Evolutionary conservation across 768 basidiomycete species (phyloP).

Genomic region (Rhizopogon rudus): DNA sequence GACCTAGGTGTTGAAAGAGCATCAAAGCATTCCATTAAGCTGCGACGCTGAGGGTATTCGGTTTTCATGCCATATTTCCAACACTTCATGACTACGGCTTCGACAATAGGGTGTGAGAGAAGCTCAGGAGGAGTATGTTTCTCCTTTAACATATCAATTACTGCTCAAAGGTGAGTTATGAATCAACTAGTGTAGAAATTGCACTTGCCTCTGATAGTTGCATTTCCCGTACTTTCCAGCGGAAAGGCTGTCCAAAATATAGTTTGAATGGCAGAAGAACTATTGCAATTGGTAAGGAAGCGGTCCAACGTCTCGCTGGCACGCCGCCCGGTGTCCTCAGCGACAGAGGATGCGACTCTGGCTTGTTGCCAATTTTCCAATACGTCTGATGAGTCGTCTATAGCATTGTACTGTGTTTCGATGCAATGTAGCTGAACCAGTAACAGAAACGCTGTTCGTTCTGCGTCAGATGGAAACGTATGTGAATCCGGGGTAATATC

Average conservation of each 20-base stretch:
- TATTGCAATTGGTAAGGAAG: conserved; percentile 38
- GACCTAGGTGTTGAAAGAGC: conserved; percentile 44
- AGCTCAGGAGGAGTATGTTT: conserved; percentile 32
- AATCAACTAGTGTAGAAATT: not conserved
- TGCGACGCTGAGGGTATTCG: not conserved
- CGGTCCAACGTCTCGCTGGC: conserved; percentile 33
- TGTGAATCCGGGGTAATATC: not conserved
- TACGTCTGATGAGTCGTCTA: not conserved
- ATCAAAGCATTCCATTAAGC: conserved; percentile 27
- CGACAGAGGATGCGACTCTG: conserved; percentile 9
- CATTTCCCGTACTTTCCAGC: conserved; percentile 19
- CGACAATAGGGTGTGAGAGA: conserved; percentile 35
- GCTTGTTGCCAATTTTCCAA: not conserved
- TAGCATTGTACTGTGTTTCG: not conserved
- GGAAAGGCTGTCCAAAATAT: conserved; percentile 46
- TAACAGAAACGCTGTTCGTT: conserved; percentile 3
- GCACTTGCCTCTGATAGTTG: conserved; percentile 27
- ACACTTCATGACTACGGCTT: conserved; percentile 30
- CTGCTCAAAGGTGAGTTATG: conserved; percentile 18
- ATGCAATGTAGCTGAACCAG: conserved; percentile 5
- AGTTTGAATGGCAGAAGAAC: conserved; percentile 37
- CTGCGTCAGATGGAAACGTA: not conserved
- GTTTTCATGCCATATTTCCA: conserved; percentile 35
- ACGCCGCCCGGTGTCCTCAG: conserved; percentile 29
- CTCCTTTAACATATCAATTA: conserved; percentile 36